These are phyloP conservation scores for Bruguiera hainesii DNA, from an alignment of 441 rosid genomes.

Conservation along the genomic window DNA sequence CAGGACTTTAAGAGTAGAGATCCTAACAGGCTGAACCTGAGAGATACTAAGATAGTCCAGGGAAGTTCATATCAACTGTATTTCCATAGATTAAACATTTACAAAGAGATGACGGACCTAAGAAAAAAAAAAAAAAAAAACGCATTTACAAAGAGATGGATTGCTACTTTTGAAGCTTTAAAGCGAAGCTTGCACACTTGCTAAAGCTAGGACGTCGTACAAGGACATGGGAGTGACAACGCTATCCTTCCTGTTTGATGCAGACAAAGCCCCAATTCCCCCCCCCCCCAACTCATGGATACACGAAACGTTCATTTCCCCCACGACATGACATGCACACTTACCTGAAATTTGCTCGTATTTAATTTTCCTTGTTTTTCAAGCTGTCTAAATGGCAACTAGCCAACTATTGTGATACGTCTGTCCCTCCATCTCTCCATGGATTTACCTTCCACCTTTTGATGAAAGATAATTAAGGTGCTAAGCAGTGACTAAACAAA, in stretches of 20 bases:
- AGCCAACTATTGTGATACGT: background rate
- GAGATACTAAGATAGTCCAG: too few species aligned
- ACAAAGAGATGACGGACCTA: too few species aligned
- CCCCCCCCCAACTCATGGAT: background rate
- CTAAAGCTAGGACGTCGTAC: background rate
- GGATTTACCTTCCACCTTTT: conserved; percentile 30
- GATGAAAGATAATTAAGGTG: conserved; percentile 9
- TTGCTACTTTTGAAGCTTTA: too few species aligned
- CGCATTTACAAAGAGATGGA: too few species aligned
- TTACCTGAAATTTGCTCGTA: background rate
- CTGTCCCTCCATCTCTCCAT: conserved; percentile 21
- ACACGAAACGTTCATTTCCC: background rate
- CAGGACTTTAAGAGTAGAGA: too few species aligned
- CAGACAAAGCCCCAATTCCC: background rate
- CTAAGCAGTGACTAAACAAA: conserved; percentile 17
- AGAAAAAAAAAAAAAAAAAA: too few species aligned
- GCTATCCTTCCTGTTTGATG: background rate
- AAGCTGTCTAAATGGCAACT: background rate
- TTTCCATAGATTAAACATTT: too few species aligned
- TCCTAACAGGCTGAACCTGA: too few species aligned
- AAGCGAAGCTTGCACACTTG: background rate
- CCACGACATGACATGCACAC: background rate
- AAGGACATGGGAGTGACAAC: background rate
- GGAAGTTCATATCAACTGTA: too few species aligned
- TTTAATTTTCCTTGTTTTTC: background rate